These are phyloP conservation scores for Monotropa hypopitys DNA, from an alignment of 179 eudicot genomes.

Conservation along the genomic window DNA sequence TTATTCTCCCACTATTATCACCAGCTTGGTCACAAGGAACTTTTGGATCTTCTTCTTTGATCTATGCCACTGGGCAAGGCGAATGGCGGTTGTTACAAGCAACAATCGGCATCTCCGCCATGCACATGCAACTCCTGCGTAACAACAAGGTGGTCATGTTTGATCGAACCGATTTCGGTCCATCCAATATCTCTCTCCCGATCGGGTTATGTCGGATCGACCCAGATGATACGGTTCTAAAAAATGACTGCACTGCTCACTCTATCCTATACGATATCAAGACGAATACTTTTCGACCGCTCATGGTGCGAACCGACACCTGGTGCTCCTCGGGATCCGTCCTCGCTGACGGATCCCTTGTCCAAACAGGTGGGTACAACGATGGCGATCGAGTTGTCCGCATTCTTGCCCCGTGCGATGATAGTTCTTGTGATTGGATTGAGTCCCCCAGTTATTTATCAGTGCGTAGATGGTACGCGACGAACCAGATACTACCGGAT, in stretches of 20 bases:
- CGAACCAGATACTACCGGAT: conserved; percentile 55
- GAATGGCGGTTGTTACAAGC: not conserved
- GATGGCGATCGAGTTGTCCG: conserved; percentile 63
- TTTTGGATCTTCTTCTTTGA: not conserved
- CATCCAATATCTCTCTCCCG: not conserved
- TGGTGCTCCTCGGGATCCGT: conserved; percentile 91
- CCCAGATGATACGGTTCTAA: conserved; percentile 25
- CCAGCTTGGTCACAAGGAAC: conserved; percentile 7
- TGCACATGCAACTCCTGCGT: not conserved
- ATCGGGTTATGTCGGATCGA: not conserved
- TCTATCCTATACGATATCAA: conserved; percentile 44
- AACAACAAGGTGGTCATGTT: not conserved
- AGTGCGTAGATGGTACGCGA: conserved; percentile 62
- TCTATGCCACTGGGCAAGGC: not conserved
- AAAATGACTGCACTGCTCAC: conserved; percentile 66
- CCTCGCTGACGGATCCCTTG: conserved; percentile 41
- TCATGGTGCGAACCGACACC: conserved; percentile 48
- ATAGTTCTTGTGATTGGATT: conserved; percentile 43
- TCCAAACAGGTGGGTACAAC: conserved; percentile 68
- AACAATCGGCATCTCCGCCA: not conserved
- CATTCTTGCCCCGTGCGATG: conserved; percentile 28
- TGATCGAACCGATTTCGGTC: not conserved
- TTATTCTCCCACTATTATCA: conserved; percentile 2
- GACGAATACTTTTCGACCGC: conserved; percentile 39
- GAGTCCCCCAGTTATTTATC: conserved; percentile 29